These are phyloP conservation scores for Aspergillus calidoustus DNA, from an alignment of 2,329 filamentous ascomycete species.

Conservation along the genomic window DNA sequence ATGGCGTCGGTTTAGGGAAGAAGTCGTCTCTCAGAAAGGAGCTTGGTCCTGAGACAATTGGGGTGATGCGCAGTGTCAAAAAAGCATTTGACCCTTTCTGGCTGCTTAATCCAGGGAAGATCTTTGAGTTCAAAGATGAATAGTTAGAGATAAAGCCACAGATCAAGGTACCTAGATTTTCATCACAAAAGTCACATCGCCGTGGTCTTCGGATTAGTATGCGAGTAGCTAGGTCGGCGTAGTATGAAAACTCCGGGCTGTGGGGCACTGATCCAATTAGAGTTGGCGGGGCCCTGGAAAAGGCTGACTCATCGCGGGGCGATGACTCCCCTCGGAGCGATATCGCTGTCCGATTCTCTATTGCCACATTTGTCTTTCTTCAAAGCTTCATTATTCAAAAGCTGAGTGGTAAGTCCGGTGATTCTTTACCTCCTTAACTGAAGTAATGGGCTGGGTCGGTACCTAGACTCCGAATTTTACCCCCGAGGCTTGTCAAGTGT, in stretches of 20 bases:
- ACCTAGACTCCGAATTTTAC: background rate
- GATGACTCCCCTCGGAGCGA: conserved; percentile 30
- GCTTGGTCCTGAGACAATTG: conserved; percentile 77
- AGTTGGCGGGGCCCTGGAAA: conserved; percentile 3
- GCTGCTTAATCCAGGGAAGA: conserved; percentile 92
- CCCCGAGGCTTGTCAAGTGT: background rate
- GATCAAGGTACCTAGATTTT: background rate
- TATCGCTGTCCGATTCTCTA: conserved; percentile 33
- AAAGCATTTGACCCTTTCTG: conserved; percentile 80
- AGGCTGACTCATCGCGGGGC: conserved; percentile 33
- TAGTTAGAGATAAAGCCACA: conserved; percentile 2
- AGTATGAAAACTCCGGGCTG: conserved; percentile 12
- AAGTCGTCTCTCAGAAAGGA: conserved; percentile 79
- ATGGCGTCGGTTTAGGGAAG: conserved; percentile 84
- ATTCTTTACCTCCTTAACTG: background rate
- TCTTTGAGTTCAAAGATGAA: conserved; percentile 67
- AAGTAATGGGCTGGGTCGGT: background rate
- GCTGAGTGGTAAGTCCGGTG: conserved; percentile 29
- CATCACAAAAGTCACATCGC: background rate
- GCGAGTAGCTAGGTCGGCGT: background rate
- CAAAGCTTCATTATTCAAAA: conserved; percentile 18
- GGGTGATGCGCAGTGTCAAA: conserved; percentile 85
- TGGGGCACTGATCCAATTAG: conserved; percentile 15
- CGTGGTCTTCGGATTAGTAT: background rate
- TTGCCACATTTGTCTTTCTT: conserved; percentile 29